Conservation (phyloP, 2,329 filamentous ascomycete species). For the Penicillium polonicum region DNA sequence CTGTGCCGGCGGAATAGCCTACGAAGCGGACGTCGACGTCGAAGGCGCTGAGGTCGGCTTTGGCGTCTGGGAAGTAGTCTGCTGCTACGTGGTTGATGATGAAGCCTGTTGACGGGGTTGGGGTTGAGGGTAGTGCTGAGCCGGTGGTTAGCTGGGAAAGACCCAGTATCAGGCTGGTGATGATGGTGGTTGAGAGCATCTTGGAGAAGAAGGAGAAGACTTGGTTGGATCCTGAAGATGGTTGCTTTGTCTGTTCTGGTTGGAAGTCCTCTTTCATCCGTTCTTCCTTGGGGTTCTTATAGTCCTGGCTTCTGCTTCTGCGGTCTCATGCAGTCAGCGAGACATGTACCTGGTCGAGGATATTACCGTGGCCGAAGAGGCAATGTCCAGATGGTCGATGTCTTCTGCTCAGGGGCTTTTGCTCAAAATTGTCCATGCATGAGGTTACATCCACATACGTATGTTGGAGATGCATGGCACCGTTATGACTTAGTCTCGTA, state of each 20-base stretch:
- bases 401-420: too few species aligned
- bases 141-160: neutral
- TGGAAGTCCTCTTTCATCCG: neutral
- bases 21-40: constrained; percentile 4
- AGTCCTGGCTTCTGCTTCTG: neutral
- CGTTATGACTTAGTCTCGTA: neutral
- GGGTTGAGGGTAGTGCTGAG: neutral
- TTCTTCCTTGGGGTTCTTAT: neutral
- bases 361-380: neutral
- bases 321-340: too few species aligned
- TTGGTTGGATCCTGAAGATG: neutral
- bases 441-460: neutral
- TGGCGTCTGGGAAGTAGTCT: constrained; percentile 3
- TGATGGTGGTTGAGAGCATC: neutral
- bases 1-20: neutral
- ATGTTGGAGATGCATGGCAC: too few species aligned
- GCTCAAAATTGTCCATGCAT: neutral
- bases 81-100: neutral
- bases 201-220: neutral
- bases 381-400: neutral
- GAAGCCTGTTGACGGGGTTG: neutral
- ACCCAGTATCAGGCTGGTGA: neutral
- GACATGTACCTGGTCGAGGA: neutral
- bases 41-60: constrained; percentile 1
- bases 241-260: neutral